Evolutionary conservation across 352 stramenopile genomes (phyloP).

Genomic region (Globisporangium nagaii): DNA sequence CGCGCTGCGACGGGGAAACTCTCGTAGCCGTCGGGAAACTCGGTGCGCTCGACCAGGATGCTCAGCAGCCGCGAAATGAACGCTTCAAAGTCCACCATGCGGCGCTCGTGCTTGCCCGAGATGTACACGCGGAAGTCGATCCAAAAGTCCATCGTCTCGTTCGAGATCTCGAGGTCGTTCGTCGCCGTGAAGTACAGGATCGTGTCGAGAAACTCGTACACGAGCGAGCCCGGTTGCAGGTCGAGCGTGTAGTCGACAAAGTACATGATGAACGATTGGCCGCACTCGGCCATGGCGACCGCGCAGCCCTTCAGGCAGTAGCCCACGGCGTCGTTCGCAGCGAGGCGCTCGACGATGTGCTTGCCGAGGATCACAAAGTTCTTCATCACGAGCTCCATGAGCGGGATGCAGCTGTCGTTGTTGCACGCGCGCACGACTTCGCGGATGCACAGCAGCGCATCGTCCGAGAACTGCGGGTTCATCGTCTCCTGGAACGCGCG

Average conservation of each 20-base stretch:
- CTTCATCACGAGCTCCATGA: constrained; percentile 77
- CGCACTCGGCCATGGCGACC: constrained; percentile 62
- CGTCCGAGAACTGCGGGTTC: constrained; percentile 25
- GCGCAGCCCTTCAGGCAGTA: constrained; percentile 51
- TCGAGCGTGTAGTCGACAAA: constrained; percentile 78
- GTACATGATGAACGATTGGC: constrained; percentile 68
- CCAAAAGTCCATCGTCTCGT: constrained; percentile 82
- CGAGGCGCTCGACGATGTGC: constrained; percentile 35
- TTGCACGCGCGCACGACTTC: constrained; percentile 62
- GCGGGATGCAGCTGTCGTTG: constrained; percentile 46
- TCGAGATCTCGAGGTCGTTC: constrained; percentile 60
- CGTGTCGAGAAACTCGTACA: constrained; percentile 73
- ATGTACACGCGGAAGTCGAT: constrained; percentile 73
- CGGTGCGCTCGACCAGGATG: constrained; percentile 64
- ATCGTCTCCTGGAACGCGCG: constrained; percentile 56
- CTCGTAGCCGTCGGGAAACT: constrained; percentile 59
- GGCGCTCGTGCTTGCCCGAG: constrained; percentile 70
- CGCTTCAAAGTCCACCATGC: constrained; percentile 57
- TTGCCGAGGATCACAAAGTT: constrained; percentile 73
- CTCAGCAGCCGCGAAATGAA: constrained; percentile 68
- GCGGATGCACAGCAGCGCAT: constrained; percentile 55
- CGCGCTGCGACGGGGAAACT: constrained; percentile 35
- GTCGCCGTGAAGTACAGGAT: constrained; percentile 65
- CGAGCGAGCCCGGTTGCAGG: constrained; percentile 45
- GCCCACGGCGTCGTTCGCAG: constrained; percentile 19